These are phyloP conservation scores for Fomitopsis pulvina DNA, from an alignment of 768 basidiomycete genomes.

Conservation along the genomic window DNA sequence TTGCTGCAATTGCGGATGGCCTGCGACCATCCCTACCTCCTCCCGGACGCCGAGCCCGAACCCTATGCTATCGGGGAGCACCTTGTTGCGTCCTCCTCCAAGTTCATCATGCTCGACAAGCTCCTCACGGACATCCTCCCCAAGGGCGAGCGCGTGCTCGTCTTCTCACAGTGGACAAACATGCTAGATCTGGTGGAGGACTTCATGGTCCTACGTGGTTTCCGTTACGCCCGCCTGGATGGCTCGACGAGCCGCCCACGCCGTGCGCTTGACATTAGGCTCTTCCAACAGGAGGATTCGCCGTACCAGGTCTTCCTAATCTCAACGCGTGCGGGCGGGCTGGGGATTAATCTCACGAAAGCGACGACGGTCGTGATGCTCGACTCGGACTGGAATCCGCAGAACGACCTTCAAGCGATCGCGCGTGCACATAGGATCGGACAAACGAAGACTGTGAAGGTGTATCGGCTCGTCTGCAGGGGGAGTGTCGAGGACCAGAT, in stretches of 20 bases:
- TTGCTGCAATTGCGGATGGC: constrained; percentile 61
- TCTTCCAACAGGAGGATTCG: constrained; percentile 57
- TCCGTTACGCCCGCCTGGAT: constrained; percentile 57
- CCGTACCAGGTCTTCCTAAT: constrained; percentile 64
- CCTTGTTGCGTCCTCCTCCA: constrained; percentile 48
- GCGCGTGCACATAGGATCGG: constrained; percentile 81
- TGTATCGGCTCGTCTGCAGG: constrained; percentile 62
- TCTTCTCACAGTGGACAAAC: constrained; percentile 66
- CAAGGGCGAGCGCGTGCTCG: constrained; percentile 55
- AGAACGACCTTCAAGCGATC: constrained; percentile 83
- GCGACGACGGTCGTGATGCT: constrained; percentile 79
- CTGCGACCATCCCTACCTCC: constrained; percentile 36
- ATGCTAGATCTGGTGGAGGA: constrained; percentile 71
- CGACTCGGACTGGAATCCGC: constrained; percentile 64
- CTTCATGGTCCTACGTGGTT: constrained; percentile 50
- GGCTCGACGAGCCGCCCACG: constrained; percentile 47
- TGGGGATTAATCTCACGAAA: constrained; percentile 80
- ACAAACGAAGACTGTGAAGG: constrained; percentile 65
- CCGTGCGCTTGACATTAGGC: constrained; percentile 48
- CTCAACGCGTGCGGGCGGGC: constrained; percentile 66
- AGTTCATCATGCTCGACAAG: constrained; percentile 53
- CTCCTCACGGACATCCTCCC: constrained; percentile 48
- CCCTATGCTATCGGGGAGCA: constrained; percentile 50
- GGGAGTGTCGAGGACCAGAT: constrained; percentile 75
- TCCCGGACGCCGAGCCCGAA: constrained; percentile 41